Evolutionary conservation across 148 eudicot species (phyloP).

Genomic region (Simmondsia chinensis): DNA sequence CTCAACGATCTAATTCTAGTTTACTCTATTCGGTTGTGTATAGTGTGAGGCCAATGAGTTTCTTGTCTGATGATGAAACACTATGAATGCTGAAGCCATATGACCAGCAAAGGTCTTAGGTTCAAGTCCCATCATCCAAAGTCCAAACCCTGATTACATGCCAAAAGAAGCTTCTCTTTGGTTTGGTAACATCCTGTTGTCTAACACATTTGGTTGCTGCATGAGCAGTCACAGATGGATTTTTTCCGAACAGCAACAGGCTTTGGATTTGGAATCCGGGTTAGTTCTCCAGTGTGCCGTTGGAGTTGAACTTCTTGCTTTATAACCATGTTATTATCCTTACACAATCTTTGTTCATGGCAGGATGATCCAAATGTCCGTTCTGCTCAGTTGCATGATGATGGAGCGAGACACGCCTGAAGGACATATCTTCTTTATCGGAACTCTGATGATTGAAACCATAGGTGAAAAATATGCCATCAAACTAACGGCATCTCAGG

Average conservation of each 20-base stretch:
- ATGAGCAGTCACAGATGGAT: constrained; percentile 86
- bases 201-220: neutral
- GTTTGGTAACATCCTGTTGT: neutral
- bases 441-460: no score
- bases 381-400: constrained; percentile 76
- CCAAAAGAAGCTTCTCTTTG: neutral
- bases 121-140: no score
- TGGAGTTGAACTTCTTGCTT: neutral
- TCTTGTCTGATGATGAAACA: no score
- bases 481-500: no score
- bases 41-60: no score
- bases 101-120: no score
- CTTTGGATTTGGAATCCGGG: constrained; percentile 75
- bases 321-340: neutral
- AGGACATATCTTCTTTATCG: neutral
- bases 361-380: constrained; percentile 87
- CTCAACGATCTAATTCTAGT: no score
- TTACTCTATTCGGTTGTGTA: no score
- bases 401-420: constrained; percentile 63
- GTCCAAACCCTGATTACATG: no score
- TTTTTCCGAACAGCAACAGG: constrained; percentile 53
- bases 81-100: no score
- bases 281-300: constrained; percentile 22
- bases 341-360: constrained; percentile 2
- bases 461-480: no score